These are phyloP conservation scores for Exophiala viscosa DNA, from an alignment of 2,329 filamentous ascomycete genomes.

Conservation along the genomic window DNA sequence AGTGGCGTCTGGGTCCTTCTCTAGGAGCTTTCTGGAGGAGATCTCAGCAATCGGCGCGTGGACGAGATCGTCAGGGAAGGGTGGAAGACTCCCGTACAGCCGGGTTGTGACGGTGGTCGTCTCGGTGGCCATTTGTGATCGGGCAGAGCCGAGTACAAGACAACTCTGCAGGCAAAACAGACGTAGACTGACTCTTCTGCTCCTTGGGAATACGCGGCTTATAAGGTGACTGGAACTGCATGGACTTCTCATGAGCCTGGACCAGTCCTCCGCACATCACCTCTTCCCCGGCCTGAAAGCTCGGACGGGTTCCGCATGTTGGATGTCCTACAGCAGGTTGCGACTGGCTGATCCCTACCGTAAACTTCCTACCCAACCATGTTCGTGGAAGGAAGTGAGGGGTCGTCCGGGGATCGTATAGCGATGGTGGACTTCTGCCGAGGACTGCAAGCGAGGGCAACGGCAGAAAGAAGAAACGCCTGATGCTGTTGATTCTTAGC, in stretches of 20 bases:
- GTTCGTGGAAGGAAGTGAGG: neutral
- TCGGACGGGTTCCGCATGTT: neutral
- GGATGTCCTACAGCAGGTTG: neutral
- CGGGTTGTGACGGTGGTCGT: neutral
- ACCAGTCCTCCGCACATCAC: neutral
- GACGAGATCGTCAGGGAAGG: constrained; percentile 37
- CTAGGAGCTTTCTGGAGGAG: constrained; percentile 37
- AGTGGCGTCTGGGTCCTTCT: constrained; percentile 33
- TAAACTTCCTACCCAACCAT: neutral
- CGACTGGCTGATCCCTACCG: neutral
- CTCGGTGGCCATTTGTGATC: neutral
- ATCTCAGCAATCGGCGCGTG: constrained; percentile 43
- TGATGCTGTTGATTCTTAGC: neutral
- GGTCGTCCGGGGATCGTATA: neutral
- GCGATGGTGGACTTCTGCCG: neutral
- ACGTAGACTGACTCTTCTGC: neutral
- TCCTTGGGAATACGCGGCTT: neutral
- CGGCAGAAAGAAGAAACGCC: neutral
- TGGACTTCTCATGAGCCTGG: neutral
- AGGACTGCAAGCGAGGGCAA: neutral
- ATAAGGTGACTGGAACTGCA: neutral
- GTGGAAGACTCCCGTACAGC: neutral
- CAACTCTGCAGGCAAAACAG: neutral
- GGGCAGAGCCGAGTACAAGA: neutral
- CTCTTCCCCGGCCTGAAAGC: neutral